Evolutionary conservation across 441 rosid genomes (phyloP), one percentile per base, ranked within the genome.

Genomic region (Populus hybrid): DNA sequence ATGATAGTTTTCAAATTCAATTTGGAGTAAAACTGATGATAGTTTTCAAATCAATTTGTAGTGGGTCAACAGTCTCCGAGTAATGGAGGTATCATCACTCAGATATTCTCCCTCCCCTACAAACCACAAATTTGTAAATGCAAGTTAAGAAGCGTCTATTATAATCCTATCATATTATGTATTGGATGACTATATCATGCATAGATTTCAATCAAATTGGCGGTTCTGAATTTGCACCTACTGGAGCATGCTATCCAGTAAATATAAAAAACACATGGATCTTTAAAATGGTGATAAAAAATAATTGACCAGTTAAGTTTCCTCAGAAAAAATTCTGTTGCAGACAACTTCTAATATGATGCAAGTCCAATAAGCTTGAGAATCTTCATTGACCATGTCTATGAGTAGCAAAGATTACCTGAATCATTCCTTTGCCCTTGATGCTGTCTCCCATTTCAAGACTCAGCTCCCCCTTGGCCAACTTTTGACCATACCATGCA

Each of bases 361-460:
- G 83, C 84, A 0, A 85, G 80, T 66, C 82, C 81, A 76, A 80
- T 76, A 2, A 81, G 70, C 34, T 32, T 21, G 21, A 57, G 83
- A 85, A 26, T 75, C 82, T 75, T 80, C 80, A 42, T 84, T 78
- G 24, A 80, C 75, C 78, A 82, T 46, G 57, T 14, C 18, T 19
- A n/a, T 11, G 9, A 19, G 24, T 80, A n/a, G 36, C 38, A 72
- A 79, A 18, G 30, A 77, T 57, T 4, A 87, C 90, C 90, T 85
- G 90, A 82, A 87, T 87, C 84, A 86, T 87, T 74, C 90, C 90
- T 79, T 87, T 87, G 36, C 90, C 90, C 0, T 82, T 87, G 77
- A 87, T 85, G 71, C 84, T 87, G 71, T 87, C 90, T 10, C 90
- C 90, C 90, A 87, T 85, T 35, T 87, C 90, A 38, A 78, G 79